Evolutionary conservation across 305 asterid genomes (phyloP).

Genomic region (Plantago lanceolata): DNA sequence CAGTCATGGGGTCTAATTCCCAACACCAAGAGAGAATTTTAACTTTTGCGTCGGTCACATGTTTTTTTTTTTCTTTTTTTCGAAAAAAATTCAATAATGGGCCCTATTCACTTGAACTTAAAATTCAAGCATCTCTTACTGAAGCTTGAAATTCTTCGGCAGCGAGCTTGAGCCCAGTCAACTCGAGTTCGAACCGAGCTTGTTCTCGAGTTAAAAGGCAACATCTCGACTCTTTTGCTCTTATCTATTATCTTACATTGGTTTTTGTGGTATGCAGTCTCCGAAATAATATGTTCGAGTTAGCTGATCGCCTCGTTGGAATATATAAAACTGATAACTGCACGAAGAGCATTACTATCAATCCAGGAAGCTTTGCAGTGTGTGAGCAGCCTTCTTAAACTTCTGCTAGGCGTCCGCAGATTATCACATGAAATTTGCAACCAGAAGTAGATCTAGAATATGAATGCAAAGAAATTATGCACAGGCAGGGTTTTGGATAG

Average conservation of each 20-base stretch:
- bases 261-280: slow-evolving; percentile 46
- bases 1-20: too few relatives aligned
- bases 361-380: slow-evolving; percentile 85
- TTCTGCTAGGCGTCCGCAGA: background rate
- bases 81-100: too few relatives aligned
- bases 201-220: too few relatives aligned
- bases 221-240: background rate
- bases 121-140: too few relatives aligned
- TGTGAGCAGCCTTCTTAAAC: slow-evolving; percentile 52
- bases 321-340: slow-evolving; percentile 91
- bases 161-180: too few relatives aligned
- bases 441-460: slow-evolving; percentile 1
- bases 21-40: too few relatives aligned
- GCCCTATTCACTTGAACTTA: too few relatives aligned
- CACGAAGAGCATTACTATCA: slow-evolving; percentile 89
- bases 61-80: too few relatives aligned
- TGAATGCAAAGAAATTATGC: background rate
- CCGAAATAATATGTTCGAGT: slow-evolving; percentile 88
- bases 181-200: too few relatives aligned
- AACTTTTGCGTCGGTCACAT: too few relatives aligned
- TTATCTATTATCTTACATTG: background rate
- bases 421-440: slow-evolving; percentile 4
- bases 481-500: too few relatives aligned
- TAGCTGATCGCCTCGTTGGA: slow-evolving; percentile 91
- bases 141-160: too few relatives aligned